A percentile compares a stretch with the other conserved stretches of the same genome.
phyloP scores from a whole-genome alignment of 768 basidiomycete genomes.

The Chalciporus piperatus region DNA sequence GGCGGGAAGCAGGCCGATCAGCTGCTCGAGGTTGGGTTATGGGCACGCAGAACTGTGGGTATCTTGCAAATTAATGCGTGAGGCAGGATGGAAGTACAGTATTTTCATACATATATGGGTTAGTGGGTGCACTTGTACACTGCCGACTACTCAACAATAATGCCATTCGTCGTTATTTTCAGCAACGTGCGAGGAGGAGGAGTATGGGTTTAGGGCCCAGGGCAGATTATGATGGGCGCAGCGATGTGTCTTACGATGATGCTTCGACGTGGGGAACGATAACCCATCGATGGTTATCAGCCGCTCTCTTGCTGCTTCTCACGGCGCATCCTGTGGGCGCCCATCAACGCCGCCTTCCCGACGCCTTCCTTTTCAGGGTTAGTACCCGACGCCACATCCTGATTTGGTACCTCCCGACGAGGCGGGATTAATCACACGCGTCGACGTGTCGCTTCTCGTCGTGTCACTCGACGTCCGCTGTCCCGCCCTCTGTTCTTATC shows the following conservation, averaged over 20 bases:
- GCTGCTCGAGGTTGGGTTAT: no score
- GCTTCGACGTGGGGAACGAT: constrained; percentile 12
- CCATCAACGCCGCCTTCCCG: constrained; percentile 23
- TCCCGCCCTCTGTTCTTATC: constrained; percentile 24
- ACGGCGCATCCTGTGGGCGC: constrained; percentile 19
- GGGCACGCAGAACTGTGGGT: no score
- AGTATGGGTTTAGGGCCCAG: constrained; percentile 22
- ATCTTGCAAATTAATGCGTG: no score
- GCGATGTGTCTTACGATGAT: not conserved
- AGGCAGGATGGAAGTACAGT: no score
- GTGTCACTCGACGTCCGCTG: constrained; percentile 20
- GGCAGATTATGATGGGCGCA: constrained; percentile 21
- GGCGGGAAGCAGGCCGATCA: no score
- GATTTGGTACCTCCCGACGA: constrained; percentile 16
- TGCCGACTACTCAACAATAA: not conserved
- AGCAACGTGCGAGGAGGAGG: not conserved
- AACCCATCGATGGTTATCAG: constrained; percentile 14
- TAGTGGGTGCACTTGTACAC: not conserved
- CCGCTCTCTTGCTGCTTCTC: constrained; percentile 6
- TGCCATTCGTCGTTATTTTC: not conserved
- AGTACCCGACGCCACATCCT: constrained; percentile 22
- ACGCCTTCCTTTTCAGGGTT: constrained; percentile 13
- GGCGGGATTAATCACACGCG: constrained; percentile 8
- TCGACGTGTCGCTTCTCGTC: constrained; percentile 11
- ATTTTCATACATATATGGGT: not conserved